phyloP scores from a whole-genome alignment of 148 eudicot genomes.

The Cornus kousa region DNA sequence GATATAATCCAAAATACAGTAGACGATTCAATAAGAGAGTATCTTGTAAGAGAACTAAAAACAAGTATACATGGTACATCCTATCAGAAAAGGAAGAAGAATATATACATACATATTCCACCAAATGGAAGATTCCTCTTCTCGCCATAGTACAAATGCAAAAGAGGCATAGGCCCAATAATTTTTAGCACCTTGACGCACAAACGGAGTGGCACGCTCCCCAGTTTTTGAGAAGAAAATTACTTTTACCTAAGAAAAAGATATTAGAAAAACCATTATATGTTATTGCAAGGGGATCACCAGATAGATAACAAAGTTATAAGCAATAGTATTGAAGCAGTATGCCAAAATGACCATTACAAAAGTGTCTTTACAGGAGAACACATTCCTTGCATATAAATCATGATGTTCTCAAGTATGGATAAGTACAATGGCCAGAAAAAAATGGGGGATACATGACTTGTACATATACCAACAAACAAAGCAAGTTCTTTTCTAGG shows the following conservation, averaged over 20 bases:
- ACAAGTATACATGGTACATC: background rate
- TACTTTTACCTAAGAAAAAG: conserved; percentile 64
- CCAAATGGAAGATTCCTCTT: conserved; percentile 79
- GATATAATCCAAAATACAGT: background rate
- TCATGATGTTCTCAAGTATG: background rate
- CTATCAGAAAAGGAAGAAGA: conserved; percentile 11
- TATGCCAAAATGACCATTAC: background rate
- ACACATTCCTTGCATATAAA: background rate
- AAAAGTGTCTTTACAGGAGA: background rate
- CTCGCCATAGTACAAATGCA: conserved; percentile 81
- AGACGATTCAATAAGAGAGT: background rate
- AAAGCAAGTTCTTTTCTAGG: background rate
- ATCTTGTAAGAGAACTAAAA: conserved; percentile 2
- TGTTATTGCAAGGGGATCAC: background rate
- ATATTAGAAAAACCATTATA: background rate
- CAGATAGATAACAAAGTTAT: background rate
- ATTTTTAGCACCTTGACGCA: conserved; percentile 66
- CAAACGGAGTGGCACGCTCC: conserved; percentile 88
- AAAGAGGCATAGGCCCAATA: conserved; percentile 85
- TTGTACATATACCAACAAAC: no score
- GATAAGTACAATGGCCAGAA: background rate
- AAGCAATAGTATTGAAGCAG: background rate
- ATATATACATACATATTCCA: conserved; percentile 63
- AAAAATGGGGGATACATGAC: background rate
- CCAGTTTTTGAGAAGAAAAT: conserved; percentile 87